Base-by-base conservation (phyloP, 805 yeast genomes). In the Groenewaldozyma salmanticensis region DNA sequence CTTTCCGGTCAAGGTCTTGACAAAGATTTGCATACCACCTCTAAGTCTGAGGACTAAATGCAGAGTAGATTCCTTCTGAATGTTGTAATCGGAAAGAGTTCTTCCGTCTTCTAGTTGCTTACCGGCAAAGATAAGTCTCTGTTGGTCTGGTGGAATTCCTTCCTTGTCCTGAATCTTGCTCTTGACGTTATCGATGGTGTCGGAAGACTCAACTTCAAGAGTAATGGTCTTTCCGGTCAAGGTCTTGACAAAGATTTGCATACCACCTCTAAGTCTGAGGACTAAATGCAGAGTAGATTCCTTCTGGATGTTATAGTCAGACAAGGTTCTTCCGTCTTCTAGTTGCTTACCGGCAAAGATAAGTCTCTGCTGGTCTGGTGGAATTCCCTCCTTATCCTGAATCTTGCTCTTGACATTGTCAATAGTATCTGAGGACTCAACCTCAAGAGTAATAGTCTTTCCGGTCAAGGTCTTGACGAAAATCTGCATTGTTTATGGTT, bases 61-160 rank as follows among this genome's bases (percentile, higher is more conserved):
- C 22, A 81, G 66, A 37, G 94, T 78, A 44, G 95, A 84, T 70
- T 86, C 95, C 75, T 86, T 86, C 71, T 86, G 95, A 64, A 85
- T 85, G 79, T 85, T 86, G 81, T 85, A 86, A 68, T 86, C 95
- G 40, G 94, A 81, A 52, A 86, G 70, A 39, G 95, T 86, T 74
- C 95, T 81, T 55, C 96, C 96, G 58, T 86, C 96, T 71, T 86
- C 96, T 55, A 86, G 74, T 70, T 86, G 96, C 74, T 86, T 86
- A 75, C 95, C 95, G 55, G 95, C 95, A 59, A 86, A 86, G 69
- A 86, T 86, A 58, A 86, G 73, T 71, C 95, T 79, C 71, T 86
- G 95, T 68, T 86, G 95, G 72, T 86, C 95, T 55, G 95, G 95
- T 58, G 95, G 95, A 58, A 86, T 86, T 58, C 95, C 95, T 68